These are phyloP conservation scores for Tetradesmus obliquus DNA, from an alignment of 139 green algal genomes.

Conservation along the genomic window DNA sequence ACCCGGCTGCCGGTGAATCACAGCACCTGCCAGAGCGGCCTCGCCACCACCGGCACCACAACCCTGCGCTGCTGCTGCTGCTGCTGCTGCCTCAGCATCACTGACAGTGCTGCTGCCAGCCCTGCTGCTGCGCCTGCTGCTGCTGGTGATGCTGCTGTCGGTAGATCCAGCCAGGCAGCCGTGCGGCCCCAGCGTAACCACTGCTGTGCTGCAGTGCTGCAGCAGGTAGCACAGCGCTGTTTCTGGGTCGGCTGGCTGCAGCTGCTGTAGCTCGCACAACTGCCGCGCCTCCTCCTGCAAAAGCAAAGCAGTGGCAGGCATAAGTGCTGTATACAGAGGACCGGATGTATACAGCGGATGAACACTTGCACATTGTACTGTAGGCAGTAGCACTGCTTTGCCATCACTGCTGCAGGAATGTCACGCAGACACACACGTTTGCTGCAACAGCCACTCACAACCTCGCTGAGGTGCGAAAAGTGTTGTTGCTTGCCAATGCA, in stretches of 20 bases:
- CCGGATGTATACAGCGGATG: too few relatives aligned
- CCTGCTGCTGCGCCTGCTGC: not conserved
- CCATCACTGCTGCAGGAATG: too few relatives aligned
- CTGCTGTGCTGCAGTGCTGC: conserved; percentile 9
- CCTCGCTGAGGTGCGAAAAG: too few relatives aligned
- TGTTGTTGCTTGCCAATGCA: too few relatives aligned
- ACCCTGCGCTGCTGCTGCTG: not conserved
- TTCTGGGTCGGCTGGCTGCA: not conserved
- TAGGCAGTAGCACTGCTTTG: too few relatives aligned
- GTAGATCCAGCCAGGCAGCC: conserved; percentile 1
- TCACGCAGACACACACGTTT: too few relatives aligned
- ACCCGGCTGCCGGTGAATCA: not conserved
- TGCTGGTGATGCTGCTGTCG: not conserved
- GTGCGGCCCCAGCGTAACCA: not conserved
- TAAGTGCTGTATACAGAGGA: not conserved
- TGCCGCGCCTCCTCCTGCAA: conserved; percentile 2
- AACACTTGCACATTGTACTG: too few relatives aligned
- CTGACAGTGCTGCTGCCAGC: not conserved
- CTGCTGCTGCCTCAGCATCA: conserved; percentile 1
- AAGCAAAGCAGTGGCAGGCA: not conserved
- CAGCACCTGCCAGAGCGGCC: not conserved
- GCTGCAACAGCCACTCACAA: too few relatives aligned
- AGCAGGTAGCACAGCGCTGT: not conserved
- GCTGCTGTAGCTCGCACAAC: not conserved
- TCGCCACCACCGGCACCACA: not conserved